Evolutionary conservation across 2,329 filamentous ascomycete genomes (phyloP).

Genomic region (Dactylellina cionopaga): DNA sequence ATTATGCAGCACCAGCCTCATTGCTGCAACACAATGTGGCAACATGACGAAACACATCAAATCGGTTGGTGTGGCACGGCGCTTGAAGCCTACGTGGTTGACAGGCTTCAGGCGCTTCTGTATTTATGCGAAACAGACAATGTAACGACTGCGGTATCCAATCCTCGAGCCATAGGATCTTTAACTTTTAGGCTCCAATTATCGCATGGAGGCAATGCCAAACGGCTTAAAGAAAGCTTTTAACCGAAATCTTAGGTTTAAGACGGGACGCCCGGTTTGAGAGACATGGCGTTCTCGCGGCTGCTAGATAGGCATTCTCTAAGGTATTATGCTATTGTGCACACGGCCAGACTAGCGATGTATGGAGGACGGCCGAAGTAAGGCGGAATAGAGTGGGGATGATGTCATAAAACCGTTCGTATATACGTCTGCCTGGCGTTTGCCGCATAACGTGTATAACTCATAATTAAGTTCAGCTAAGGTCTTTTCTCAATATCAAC

Average conservation of each 20-base stretch:
- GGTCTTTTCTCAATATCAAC: too few relatives aligned
- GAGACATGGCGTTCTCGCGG: too few relatives aligned
- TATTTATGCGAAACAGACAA: conserved; percentile 4
- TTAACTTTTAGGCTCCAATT: background rate
- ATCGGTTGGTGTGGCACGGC: too few relatives aligned
- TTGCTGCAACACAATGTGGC: too few relatives aligned
- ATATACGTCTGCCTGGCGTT: background rate
- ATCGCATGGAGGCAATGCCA: too few relatives aligned
- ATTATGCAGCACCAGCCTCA: too few relatives aligned
- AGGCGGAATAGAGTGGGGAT: background rate
- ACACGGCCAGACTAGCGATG: background rate
- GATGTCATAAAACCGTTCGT: background rate
- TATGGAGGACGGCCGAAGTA: background rate
- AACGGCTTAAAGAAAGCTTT: too few relatives aligned
- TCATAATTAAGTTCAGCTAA: too few relatives aligned
- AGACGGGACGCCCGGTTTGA: too few relatives aligned
- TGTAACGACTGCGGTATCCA: conserved; percentile 5
- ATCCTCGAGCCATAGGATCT: conserved; percentile 16
- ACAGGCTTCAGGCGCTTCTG: background rate
- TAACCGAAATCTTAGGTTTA: too few relatives aligned
- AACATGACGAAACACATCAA: too few relatives aligned
- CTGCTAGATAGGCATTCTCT: background rate
- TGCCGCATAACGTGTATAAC: background rate
- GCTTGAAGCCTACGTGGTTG: background rate
- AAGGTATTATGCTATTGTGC: background rate